phyloP scores from a whole-genome alignment of 768 basidiomycete species.

The Termitomyces sp. region DNA sequence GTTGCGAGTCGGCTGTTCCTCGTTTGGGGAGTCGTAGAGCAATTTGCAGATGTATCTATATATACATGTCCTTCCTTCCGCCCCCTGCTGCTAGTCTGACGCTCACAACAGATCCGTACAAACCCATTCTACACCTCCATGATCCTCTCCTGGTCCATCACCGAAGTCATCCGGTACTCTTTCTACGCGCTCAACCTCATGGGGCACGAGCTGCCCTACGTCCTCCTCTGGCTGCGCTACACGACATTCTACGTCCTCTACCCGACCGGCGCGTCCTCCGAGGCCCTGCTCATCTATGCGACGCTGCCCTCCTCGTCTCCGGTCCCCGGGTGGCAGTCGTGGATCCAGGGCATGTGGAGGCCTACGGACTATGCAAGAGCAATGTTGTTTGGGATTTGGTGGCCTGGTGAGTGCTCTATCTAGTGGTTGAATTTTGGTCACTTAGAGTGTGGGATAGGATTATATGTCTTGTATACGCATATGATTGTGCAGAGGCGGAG shows the following conservation, averaged over 20 bases:
- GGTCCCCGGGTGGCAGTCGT: constrained; percentile 37
- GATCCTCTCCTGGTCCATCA: constrained; percentile 89
- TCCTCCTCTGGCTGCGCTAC: constrained; percentile 76
- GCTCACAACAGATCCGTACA: constrained; percentile 48
- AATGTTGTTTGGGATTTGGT: constrained; percentile 75
- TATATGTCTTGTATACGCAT: constrained; percentile 50
- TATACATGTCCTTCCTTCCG: background rate
- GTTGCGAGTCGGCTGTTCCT: constrained; percentile 78
- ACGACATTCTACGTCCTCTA: constrained; percentile 94
- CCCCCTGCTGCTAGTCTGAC: background rate
- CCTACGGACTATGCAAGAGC: constrained; percentile 55
- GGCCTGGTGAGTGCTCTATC: constrained; percentile 67
- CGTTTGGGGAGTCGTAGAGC: constrained; percentile 79
- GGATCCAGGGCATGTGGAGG: constrained; percentile 45
- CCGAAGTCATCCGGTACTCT: constrained; percentile 88
- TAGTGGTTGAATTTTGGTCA: too few relatives aligned
- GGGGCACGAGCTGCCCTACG: constrained; percentile 43
- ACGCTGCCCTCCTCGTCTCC: constrained; percentile 58
- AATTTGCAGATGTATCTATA: constrained; percentile 48
- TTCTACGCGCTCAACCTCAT: constrained; percentile 77
- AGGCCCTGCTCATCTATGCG: constrained; percentile 79
- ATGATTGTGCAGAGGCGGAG: constrained; percentile 52
- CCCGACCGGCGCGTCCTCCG: constrained; percentile 87
- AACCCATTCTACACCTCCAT: constrained; percentile 86
- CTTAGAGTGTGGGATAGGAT: constrained; percentile 31